Evolutionary conservation across 139 green algal species (phyloP).

Genomic region (Coelastrella sp.): DNA sequence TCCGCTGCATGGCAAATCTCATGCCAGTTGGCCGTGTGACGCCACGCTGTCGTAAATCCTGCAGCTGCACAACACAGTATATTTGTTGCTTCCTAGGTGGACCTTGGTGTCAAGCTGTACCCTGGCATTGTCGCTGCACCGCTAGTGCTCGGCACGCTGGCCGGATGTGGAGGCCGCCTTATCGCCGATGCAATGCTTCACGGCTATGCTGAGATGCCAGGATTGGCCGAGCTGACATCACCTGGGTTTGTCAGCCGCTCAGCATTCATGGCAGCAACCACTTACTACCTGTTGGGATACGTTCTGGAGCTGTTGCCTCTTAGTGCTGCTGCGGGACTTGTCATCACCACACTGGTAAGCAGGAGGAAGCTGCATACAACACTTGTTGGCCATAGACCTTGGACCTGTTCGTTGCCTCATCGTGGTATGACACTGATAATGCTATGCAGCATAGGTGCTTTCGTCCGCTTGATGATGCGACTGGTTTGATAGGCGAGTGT

Average conservation of each 20-base stretch:
- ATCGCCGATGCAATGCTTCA: constrained; percentile 50
- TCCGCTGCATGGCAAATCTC: too few species aligned
- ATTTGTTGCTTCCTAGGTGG: constrained; percentile 23
- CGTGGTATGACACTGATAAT: too few species aligned
- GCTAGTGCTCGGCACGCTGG: constrained; percentile 64
- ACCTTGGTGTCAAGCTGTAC: constrained; percentile 50
- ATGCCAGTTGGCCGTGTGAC: not conserved
- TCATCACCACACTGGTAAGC: constrained; percentile 48
- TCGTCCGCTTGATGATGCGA: too few species aligned
- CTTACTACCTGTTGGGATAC: constrained; percentile 59
- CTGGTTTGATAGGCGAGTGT: too few species aligned
- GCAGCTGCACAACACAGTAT: not conserved
- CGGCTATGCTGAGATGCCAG: constrained; percentile 36
- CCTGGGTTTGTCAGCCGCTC: constrained; percentile 55
- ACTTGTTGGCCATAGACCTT: too few species aligned
- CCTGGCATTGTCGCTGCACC: constrained; percentile 61
- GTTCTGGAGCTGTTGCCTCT: constrained; percentile 46
- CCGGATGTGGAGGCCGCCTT: constrained; percentile 58
- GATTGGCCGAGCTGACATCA: constrained; percentile 52
- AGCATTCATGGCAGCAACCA: constrained; percentile 36
- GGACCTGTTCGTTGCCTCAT: too few species aligned
- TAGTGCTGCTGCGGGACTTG: constrained; percentile 52
- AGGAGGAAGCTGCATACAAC: not conserved
- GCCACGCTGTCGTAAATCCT: not conserved
- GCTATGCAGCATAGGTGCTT: too few species aligned